These are phyloP conservation scores for Celoporthe dispersa DNA, from an alignment of 2,329 filamentous ascomycete species.

Conservation along the genomic window DNA sequence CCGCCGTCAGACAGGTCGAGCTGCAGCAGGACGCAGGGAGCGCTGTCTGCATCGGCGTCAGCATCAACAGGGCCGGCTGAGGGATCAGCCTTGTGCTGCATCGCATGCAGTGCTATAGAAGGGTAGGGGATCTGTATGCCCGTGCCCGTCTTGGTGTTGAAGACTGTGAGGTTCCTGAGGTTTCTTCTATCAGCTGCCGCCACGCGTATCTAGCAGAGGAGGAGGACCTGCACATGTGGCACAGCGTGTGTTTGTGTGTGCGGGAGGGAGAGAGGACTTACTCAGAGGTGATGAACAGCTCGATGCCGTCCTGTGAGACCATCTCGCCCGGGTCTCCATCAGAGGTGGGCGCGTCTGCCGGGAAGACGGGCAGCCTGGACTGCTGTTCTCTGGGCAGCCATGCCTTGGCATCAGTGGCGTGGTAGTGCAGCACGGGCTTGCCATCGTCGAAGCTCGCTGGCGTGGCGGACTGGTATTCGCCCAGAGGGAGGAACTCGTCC, in stretches of 20 bases:
- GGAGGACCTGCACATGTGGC: background rate
- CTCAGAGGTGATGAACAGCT: conserved; percentile 64
- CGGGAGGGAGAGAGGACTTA: conserved; percentile 39
- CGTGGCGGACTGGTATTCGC: conserved; percentile 73
- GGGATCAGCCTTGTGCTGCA: conserved; percentile 58
- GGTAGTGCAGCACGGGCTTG: conserved; percentile 72
- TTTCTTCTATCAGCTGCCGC: conserved; percentile 31
- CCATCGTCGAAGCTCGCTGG: conserved; percentile 73
- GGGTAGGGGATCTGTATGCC: conserved; percentile 76
- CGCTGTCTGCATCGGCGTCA: conserved; percentile 35
- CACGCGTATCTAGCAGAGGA: background rate
- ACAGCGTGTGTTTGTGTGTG: no score
- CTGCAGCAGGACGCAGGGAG: conserved; percentile 67
- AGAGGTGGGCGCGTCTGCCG: conserved; percentile 43
- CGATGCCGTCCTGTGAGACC: conserved; percentile 51
- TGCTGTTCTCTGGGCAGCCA: conserved; percentile 58
- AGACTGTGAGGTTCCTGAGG: conserved; percentile 62
- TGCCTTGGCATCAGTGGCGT: conserved; percentile 60
- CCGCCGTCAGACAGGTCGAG: conserved; percentile 65
- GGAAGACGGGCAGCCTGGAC: conserved; percentile 59
- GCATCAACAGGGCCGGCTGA: conserved; percentile 1
- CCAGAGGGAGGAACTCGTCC: conserved; percentile 65
- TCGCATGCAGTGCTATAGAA: conserved; percentile 74
- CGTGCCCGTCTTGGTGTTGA: conserved; percentile 58
- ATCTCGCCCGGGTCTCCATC: conserved; percentile 43